Conservation (phyloP, 805 yeast genomes). For the Candida boidinii region DNA sequence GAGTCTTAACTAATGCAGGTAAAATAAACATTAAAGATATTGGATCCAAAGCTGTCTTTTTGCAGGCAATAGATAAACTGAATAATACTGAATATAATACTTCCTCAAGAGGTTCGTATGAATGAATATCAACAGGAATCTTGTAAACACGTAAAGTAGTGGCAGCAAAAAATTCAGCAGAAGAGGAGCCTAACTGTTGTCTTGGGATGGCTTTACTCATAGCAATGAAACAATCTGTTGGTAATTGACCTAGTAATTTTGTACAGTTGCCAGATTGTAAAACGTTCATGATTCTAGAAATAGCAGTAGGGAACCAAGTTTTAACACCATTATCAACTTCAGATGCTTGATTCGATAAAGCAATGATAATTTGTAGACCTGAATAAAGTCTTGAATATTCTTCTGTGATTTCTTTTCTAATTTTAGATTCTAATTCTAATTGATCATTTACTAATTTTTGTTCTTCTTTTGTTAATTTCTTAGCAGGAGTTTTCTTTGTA, state of each 20-base stretch:
- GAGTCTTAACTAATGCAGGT: conserved; percentile 64
- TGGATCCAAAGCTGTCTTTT: conserved; percentile 62
- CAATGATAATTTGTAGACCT: conserved; percentile 42
- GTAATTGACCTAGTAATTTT: conserved; percentile 26
- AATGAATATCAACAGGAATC: conserved; percentile 33
- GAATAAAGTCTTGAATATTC: conserved; percentile 33
- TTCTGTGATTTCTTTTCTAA: conserved; percentile 38
- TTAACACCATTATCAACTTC: conserved; percentile 55
- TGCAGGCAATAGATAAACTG: conserved; percentile 65
- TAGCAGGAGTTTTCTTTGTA: conserved; percentile 30
- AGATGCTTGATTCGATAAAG: conserved; percentile 42
- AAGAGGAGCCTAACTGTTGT: conserved; percentile 39
- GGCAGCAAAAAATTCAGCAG: conserved; percentile 50
- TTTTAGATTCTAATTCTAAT: conserved; percentile 47
- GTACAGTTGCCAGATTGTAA: conserved; percentile 25
- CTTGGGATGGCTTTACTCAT: conserved; percentile 42
- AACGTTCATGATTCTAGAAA: conserved; percentile 37
- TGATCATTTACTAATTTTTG: conserved; percentile 54
- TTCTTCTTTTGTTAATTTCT: conserved; percentile 73
- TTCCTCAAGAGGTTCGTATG: conserved; percentile 44
- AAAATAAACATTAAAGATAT: conserved; percentile 62
- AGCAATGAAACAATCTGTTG: conserved; percentile 42
- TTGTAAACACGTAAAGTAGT: conserved; percentile 56
- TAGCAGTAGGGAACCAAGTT: conserved; percentile 68
- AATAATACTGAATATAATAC: conserved; percentile 62